Evolutionary conservation across 345 rosid species (phyloP), one percentile per base, ranked within the genome.

Genomic region (Salix brachista): DNA sequence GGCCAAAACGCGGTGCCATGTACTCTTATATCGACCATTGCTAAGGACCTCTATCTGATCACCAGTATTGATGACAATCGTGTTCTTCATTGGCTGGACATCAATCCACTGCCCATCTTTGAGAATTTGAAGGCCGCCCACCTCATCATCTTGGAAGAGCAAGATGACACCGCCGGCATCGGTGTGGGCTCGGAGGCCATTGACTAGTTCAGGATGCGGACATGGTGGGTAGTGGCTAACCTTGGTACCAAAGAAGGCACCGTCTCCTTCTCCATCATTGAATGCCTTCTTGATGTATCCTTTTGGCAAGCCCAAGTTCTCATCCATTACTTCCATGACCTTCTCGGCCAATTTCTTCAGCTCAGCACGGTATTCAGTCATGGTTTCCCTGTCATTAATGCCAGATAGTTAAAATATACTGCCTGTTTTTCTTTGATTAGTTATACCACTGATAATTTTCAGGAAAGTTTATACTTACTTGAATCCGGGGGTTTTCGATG

Each of bases 141-240:
- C 91, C 70, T 79, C 66, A 67, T 95, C 99, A 52, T 93, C 99
- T 77, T 93, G 99, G 83, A 89, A 90, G 77, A 95, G 82, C 65
- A 95, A 74, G 83, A 95, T 90, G n/a, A 95, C 88, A 0, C 97
- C 98, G 4, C 99, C 99, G 0, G 99, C 99, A 75, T 95, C 98
- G 1, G 99, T 95, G 87, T 95, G 97, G 60, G 97, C 89, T 64
- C 99, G 77, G 34, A 95, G 97, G 28, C 98, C 99, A 34, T 69
- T 80, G 39, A 90, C 89, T 0, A 77, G 87, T 81, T 93, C 91
- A 0, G 97, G 97, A 46, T 81, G 86, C 42, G 98, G 96, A 78
- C 98, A 95, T 18, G 99, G 96, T 11, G 99, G 99, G 79, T 95
- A 95, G 83, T 95, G 97, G 79, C 96, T 89, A 16, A 95, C 97